A percentile compares a stretch with the other conserved stretches of the same genome.
These are phyloP conservation scores for Chenopodium quinoa DNA, from an alignment of 148 eudicot species.

Conservation along the genomic window DNA sequence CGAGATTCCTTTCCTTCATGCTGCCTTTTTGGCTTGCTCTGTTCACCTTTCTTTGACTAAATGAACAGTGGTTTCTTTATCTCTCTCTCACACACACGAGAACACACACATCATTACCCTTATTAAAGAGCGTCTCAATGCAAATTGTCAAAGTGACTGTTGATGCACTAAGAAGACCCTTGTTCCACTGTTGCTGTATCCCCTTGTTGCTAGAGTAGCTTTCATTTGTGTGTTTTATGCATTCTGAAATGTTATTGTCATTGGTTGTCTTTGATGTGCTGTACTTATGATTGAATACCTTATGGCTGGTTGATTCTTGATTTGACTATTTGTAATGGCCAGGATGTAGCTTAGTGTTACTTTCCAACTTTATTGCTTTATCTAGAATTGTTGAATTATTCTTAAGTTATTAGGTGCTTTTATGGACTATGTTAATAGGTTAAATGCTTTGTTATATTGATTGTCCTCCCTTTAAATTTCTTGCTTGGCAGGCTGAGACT, in stretches of 20 bases:
- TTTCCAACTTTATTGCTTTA: neutral
- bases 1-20: neutral
- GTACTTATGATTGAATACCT: neutral
- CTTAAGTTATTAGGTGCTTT: neutral
- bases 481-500: slow-evolving; percentile 22
- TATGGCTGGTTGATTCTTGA: neutral
- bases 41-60: neutral
- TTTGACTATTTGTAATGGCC: neutral
- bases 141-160: neutral
- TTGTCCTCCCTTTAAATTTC: neutral
- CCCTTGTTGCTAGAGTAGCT: neutral
- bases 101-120: too few species aligned
- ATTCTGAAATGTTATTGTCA: neutral
- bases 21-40: neutral
- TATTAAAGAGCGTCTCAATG: too few species aligned
- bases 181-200: neutral
- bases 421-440: neutral
- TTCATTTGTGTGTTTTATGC: neutral
- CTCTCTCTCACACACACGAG: neutral
- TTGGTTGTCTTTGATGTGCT: neutral
- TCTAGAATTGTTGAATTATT: neutral
- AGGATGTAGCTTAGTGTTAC: neutral
- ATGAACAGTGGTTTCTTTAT: neutral
- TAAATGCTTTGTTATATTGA: slow-evolving; percentile 1
- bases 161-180: neutral